Evolutionary conservation across 1,284 basidiomycete species (phyloP).

Genomic region (Tilletia walkeri): DNA sequence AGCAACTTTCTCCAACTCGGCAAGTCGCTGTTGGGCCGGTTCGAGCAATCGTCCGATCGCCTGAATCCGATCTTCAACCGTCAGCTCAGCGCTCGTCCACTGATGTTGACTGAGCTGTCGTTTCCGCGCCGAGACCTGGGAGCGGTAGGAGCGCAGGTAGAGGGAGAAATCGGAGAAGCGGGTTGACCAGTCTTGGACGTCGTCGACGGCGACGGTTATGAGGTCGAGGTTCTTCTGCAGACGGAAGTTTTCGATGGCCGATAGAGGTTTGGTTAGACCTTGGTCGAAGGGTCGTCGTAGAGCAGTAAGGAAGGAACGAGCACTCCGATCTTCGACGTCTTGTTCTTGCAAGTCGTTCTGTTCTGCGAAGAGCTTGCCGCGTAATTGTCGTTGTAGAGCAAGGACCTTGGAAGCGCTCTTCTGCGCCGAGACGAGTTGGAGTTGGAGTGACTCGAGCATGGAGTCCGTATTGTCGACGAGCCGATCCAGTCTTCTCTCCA

Average conservation of each 20-base stretch:
- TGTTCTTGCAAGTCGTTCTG: slow-evolving; percentile 7
- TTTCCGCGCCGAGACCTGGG: slow-evolving; percentile 14
- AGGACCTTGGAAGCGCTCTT: slow-evolving; percentile 1
- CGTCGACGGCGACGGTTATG: neutral
- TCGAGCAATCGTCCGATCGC: slow-evolving; percentile 14
- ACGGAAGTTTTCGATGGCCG: neutral
- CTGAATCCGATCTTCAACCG: neutral
- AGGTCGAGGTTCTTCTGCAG: slow-evolving; percentile 10
- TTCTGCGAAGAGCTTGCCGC: slow-evolving; percentile 6
- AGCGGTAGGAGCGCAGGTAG: slow-evolving; percentile 13
- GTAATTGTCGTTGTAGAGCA: neutral
- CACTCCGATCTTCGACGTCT: neutral
- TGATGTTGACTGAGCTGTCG: slow-evolving; percentile 3
- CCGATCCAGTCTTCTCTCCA: slow-evolving; percentile 3
- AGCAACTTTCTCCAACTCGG: neutral
- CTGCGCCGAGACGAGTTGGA: slow-evolving; percentile 6
- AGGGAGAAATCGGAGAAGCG: slow-evolving; percentile 7
- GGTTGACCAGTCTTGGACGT: slow-evolving; percentile 1
- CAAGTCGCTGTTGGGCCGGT: slow-evolving; percentile 7
- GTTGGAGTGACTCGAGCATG: neutral
- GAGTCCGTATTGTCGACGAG: slow-evolving; percentile 11
- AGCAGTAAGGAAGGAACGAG: neutral
- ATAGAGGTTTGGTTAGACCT: neutral
- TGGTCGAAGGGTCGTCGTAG: neutral
- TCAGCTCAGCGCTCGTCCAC: neutral